Conservation (phyloP, 495 filamentous ascomycete genomes). For the Parachaetomium inaequale region DNA sequence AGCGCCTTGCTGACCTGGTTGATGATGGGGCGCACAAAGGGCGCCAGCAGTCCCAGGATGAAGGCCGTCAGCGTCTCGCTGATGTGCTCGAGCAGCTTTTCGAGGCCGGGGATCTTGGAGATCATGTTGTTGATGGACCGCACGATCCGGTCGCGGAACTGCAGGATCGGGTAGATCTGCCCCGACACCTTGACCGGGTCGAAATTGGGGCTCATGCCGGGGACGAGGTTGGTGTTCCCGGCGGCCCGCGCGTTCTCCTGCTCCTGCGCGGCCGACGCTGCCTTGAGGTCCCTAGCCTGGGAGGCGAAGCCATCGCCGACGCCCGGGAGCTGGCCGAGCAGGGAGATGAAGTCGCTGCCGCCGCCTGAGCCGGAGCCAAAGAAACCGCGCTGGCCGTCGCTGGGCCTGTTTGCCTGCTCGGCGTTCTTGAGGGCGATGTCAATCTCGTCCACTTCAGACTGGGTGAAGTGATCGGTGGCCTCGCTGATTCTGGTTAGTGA, state of each 20-base stretch:
- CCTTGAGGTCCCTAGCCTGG: conserved; percentile 74
- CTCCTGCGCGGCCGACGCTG: conserved; percentile 69
- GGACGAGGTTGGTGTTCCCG: conserved; percentile 49
- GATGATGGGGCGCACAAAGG: conserved; percentile 88
- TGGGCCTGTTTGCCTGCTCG: conserved; percentile 33
- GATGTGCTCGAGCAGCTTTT: conserved; percentile 81
- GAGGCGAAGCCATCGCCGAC: conserved; percentile 65
- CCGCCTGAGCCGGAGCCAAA: conserved; percentile 40
- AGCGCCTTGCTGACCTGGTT: conserved; percentile 75
- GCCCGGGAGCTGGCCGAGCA: conserved; percentile 75
- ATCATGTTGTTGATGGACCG: conserved; percentile 76
- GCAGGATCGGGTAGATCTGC: conserved; percentile 91
- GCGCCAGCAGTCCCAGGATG: conserved; percentile 81
- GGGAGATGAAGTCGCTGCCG: conserved; percentile 58
- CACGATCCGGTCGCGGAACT: conserved; percentile 91
- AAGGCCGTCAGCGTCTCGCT: conserved; percentile 88
- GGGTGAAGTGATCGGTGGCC: conserved; percentile 91
- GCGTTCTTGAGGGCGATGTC: conserved; percentile 65
- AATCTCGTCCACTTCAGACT: conserved; percentile 89
- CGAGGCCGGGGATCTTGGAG: conserved; percentile 87
- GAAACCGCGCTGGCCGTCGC: conserved; percentile 38
- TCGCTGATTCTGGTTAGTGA: conserved; percentile 45
- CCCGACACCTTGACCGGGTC: conserved; percentile 76
- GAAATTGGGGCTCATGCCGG: conserved; percentile 68
- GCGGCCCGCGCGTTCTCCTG: conserved; percentile 49